These are phyloP conservation scores for Xanthoparmelia taractica DNA, from an alignment of 495 filamentous ascomycete genomes.

Conservation along the genomic window DNA sequence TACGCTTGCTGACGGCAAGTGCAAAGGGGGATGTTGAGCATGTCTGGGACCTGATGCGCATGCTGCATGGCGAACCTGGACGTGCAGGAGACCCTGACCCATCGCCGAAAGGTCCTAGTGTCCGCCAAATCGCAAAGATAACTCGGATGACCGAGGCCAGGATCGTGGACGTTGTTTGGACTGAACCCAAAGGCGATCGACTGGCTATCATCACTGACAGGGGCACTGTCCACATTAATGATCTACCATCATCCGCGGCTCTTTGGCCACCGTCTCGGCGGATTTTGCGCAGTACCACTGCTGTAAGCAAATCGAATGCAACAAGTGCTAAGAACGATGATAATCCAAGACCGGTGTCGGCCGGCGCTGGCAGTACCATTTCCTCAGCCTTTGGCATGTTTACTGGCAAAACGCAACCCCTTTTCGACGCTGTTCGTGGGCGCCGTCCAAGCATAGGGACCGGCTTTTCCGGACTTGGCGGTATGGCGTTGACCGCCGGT, in stretches of 20 bases:
- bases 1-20: constrained; percentile 80
- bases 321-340: constrained; percentile 30
- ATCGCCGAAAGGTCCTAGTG: constrained; percentile 41
- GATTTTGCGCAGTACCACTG: constrained; percentile 35
- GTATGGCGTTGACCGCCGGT: constrained; percentile 57
- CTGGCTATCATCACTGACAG: constrained; percentile 81
- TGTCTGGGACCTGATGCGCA: constrained; percentile 85
- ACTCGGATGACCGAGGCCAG: constrained; percentile 83
- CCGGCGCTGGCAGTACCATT: constrained; percentile 52
- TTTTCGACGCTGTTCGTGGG: constrained; percentile 48
- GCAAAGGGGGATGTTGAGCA: constrained; percentile 87
- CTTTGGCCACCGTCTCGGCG: constrained; percentile 84
- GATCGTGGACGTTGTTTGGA: constrained; percentile 86
- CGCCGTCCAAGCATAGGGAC: constrained; percentile 44
- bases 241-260: constrained; percentile 73
- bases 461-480: constrained; percentile 43
- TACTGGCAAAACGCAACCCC: constrained; percentile 50
- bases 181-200: constrained; percentile 67
- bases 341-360: constrained; percentile 42
- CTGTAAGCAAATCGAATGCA: constrained; percentile 29
- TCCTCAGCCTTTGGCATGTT: constrained; percentile 56
- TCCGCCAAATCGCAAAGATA: constrained; percentile 79
- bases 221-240: constrained; percentile 88
- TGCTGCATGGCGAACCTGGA: constrained; percentile 21
- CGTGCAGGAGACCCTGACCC: constrained; percentile 29